Evolutionary conservation across 2,329 filamentous ascomycete genomes (phyloP).

Genomic region (Cladosporium halotolerans): DNA sequence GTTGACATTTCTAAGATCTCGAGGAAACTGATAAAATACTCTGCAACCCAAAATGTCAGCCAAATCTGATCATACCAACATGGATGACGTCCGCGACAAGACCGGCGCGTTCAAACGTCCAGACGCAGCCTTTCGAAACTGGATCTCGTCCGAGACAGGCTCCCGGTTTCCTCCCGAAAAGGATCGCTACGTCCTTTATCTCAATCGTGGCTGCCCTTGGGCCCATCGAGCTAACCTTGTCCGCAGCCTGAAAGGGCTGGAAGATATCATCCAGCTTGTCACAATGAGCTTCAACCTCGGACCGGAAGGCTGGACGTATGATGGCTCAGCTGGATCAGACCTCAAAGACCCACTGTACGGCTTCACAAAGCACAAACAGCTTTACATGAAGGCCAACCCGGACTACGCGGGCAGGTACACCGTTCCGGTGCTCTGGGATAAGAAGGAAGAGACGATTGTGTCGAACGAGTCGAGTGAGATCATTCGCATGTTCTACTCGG

Average conservation of each 20-base stretch:
- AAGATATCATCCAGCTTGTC: conserved; percentile 44
- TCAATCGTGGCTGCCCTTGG: conserved; percentile 59
- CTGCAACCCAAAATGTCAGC: background rate
- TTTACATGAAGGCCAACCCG: conserved; percentile 66
- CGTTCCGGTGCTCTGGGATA: conserved; percentile 71
- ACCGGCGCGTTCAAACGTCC: conserved; percentile 49
- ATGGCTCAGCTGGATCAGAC: conserved; percentile 49
- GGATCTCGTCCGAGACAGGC: conserved; percentile 46
- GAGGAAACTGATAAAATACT: background rate
- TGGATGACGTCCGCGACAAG: conserved; percentile 1
- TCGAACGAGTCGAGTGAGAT: conserved; percentile 90
- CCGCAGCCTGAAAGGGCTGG: conserved; percentile 45
- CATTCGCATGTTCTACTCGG: conserved; percentile 76
- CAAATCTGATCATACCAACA: conserved; percentile 2
- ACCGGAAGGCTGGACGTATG: conserved; percentile 65
- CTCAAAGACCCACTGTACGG: conserved; percentile 58
- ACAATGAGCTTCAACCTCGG: conserved; percentile 36
- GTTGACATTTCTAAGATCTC: background rate
- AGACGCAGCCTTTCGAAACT: conserved; percentile 50
- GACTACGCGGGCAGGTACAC: conserved; percentile 69
- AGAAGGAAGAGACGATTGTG: conserved; percentile 62
- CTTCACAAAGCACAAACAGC: conserved; percentile 60
- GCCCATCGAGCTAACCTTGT: conserved; percentile 48
- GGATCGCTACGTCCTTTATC: conserved; percentile 55
- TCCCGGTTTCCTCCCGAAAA: conserved; percentile 53